These are phyloP conservation scores for Marchantia paleacea DNA, from an alignment of 225 moss, liverwort and hornwort genomes.

Conservation along the genomic window DNA sequence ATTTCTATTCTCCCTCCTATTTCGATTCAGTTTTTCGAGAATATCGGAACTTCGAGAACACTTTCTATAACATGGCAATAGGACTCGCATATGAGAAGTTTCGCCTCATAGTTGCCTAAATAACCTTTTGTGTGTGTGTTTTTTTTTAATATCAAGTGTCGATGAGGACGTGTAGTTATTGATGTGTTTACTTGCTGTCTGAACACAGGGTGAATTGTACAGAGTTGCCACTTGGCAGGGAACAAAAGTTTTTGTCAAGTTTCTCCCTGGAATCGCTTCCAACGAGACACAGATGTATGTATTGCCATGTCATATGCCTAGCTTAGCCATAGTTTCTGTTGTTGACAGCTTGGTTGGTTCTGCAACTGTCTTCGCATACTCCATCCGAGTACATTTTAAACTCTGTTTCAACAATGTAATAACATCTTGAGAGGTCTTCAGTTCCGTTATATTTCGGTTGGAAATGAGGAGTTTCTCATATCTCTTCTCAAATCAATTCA, in stretches of 20 bases:
- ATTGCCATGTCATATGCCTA: not conserved
- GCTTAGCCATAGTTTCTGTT: not conserved
- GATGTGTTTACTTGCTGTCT: not conserved
- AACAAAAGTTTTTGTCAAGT: slow-evolving; percentile 83
- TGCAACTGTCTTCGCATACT: not conserved
- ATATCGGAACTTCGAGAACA: too few species aligned
- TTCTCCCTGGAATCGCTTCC: slow-evolving; percentile 51
- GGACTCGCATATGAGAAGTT: not conserved
- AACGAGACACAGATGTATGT: slow-evolving; percentile 33
- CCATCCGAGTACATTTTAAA: not conserved
- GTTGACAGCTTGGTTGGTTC: not conserved
- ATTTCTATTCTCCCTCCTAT: not conserved
- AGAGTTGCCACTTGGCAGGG: slow-evolving; percentile 77
- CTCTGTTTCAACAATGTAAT: too few species aligned
- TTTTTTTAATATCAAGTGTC: not conserved
- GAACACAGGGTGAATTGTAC: slow-evolving; percentile 56
- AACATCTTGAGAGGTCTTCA: too few species aligned
- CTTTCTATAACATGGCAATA: not conserved
- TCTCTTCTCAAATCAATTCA: too few species aligned
- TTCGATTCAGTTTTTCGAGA: not conserved
- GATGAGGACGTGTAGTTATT: not conserved
- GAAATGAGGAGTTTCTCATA: too few species aligned
- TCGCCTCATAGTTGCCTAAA: not conserved
- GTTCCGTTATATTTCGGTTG: too few species aligned
- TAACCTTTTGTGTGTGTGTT: not conserved